Conservation (phyloP, 306 rosid species). For the Luffa aegyptiaca region DNA sequence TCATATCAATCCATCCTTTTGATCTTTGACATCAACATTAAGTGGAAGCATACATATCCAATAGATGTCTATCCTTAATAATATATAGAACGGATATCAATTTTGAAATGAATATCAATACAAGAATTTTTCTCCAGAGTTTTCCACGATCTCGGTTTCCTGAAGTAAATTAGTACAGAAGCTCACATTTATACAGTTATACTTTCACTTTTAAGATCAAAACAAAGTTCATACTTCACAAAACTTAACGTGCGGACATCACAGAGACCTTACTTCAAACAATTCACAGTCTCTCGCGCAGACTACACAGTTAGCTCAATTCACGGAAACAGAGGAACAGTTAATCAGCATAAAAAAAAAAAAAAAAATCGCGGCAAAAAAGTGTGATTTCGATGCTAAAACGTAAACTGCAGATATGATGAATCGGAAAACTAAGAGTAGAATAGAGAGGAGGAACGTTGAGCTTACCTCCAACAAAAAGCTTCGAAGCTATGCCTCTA, state of each 20-base stretch:
- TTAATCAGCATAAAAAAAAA: neutral
- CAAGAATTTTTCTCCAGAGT: neutral
- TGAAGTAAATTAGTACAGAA: neutral
- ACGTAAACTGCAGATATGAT: neutral
- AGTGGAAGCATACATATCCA: neutral
- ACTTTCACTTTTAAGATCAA: neutral
- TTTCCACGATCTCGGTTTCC: neutral
- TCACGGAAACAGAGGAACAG: neutral
- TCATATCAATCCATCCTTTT: neutral
- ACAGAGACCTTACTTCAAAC: neutral
- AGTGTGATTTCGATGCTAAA: neutral
- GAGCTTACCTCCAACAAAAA: constrained; percentile 39
- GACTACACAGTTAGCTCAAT: neutral
- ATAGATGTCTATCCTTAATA: neutral
- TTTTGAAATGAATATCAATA: neutral
- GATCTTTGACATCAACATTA: neutral
- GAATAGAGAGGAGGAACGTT: constrained; percentile 1
- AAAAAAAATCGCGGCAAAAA: neutral
- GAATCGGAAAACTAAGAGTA: neutral
- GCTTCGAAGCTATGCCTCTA: constrained; percentile 37
- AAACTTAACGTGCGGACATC: neutral
- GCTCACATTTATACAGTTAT: neutral
- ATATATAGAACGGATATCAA: neutral
- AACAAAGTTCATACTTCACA: neutral
- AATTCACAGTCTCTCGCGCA: neutral